Conservation (phyloP, 2,329 filamentous ascomycete genomes). For the Pseudocercospora crystallina region DNA sequence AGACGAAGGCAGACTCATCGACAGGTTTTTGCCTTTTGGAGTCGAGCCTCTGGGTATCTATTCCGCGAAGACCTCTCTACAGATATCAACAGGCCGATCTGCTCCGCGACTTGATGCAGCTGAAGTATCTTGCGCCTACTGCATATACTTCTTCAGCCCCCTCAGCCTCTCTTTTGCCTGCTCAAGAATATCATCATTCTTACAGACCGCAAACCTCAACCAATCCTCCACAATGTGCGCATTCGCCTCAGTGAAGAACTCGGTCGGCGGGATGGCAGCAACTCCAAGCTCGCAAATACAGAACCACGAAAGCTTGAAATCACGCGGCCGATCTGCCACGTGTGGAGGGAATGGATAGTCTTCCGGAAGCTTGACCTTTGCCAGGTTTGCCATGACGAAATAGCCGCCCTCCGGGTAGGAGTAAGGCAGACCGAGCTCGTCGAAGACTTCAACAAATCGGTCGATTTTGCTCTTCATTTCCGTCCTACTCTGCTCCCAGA, state of each 20-base stretch:
- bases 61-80: too few relatives aligned
- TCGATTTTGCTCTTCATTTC: conserved; percentile 92
- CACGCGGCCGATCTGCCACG: conserved; percentile 79
- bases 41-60: too few relatives aligned
- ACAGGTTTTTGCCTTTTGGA: too few relatives aligned
- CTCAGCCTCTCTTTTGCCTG: conserved; percentile 51
- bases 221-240: conserved; percentile 87
- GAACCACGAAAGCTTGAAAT: conserved; percentile 96
- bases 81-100: too few relatives aligned
- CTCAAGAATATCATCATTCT: conserved; percentile 75
- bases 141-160: conserved; percentile 52
- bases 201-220: conserved; percentile 93
- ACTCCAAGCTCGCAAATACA: conserved; percentile 94
- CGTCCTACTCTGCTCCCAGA: conserved; percentile 79
- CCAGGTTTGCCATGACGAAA: conserved; percentile 93
- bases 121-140: conserved; percentile 15
- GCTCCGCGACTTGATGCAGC: too few relatives aligned
- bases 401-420: conserved; percentile 95
- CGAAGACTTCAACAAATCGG: conserved; percentile 70
- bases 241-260: conserved; percentile 89
- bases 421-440: conserved; percentile 58
- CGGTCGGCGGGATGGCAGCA: conserved; percentile 91
- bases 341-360: conserved; percentile 88
- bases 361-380: conserved; percentile 77
- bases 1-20: too few relatives aligned